Evolutionary conservation across 2,329 filamentous ascomycete genomes (phyloP), one percentile per base, ranked within the genome.

Genomic region (Aspergillus cejpii): DNA sequence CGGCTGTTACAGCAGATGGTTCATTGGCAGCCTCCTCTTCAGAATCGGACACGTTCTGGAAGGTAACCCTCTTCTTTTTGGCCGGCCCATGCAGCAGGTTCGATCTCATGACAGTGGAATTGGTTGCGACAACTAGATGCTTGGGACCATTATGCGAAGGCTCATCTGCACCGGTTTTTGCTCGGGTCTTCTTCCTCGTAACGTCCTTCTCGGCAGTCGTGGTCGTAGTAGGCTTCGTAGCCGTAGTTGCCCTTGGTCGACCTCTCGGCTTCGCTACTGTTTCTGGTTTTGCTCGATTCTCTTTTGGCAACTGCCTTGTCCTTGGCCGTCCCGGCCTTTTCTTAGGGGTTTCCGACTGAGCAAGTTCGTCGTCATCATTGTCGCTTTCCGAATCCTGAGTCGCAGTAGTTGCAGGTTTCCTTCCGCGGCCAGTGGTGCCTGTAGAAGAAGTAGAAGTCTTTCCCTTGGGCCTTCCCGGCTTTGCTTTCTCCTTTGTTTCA

Each of bases 31-130:
- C 69, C 27, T 68, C 62, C 39, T 70, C 68, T 20, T 72, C 70
- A 3, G 67, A 67, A 4, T 67, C 67, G 2, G 62, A 58, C 1
- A 60, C 49, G 43, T 73, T 68, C 44, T 71, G 60, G 49, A 74
- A 74, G 2, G 71, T 74, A 19, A 75, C 73, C 33, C 65, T 73
- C 57, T 72, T 74, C 54, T 65, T 67, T 40, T 66, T 62, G 1
- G 61, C 58, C 7, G 61, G 58, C 6, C 61, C 62, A 19, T 57
- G 59, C 21, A 59, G 40, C 28, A 60, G 44, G 38, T 60, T 66
- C 31, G 64, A 61, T 8, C 59, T 54, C 49, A 60, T 56, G 1
- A 48, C 47, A 10, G 56, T 54, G 3, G 62, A 65, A 24, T 57
- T 54, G 0, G 60, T 64, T 8, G 58, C 53, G 26, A 64, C 57